These are phyloP conservation scores for Schoenoplectus tabernaemontani DNA, from an alignment of 202 grass and related monocot genomes.

Conservation along the genomic window DNA sequence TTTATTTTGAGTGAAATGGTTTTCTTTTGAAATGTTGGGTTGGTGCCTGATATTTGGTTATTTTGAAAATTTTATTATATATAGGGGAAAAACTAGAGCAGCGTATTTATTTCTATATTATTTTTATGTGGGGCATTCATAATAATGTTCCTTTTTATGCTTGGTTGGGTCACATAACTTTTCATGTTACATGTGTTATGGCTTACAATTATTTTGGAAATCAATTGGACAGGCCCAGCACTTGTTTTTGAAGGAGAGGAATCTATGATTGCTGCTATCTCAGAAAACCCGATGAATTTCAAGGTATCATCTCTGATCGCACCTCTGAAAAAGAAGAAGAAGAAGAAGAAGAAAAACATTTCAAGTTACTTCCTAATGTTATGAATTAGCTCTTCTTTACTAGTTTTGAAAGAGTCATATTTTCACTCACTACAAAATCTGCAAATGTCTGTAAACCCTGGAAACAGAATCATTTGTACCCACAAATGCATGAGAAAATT, in stretches of 20 bases:
- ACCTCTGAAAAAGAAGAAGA: neutral
- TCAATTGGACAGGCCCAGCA: slow-evolving; percentile 48
- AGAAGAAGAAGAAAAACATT: neutral
- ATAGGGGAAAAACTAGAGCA: neutral
- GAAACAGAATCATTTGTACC: neutral
- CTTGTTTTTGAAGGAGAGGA: slow-evolving; percentile 97
- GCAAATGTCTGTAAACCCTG: neutral
- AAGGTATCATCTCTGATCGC: slow-evolving; percentile 42
- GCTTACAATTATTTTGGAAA: neutral
- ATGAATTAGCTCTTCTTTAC: neutral
- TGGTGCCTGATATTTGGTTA: neutral
- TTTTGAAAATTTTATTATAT: neutral
- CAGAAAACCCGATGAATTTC: slow-evolving; percentile 67
- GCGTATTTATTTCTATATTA: neutral
- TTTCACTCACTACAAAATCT: neutral
- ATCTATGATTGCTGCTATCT: slow-evolving; percentile 81
- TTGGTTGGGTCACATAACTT: neutral
- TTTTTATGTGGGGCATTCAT: neutral
- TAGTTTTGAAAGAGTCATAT: neutral
- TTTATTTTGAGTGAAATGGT: slow-evolving; percentile 6
- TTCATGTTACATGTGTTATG: neutral
- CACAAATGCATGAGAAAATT: neutral
- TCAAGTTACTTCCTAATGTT: neutral
- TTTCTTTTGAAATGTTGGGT: neutral
- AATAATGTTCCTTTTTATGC: neutral